Percentiles rank a stretch among this genome's conserved stretches.
Evolutionary conservation across 768 basidiomycete species (phyloP).

Genomic region (Calocybe gangraenosa): DNA sequence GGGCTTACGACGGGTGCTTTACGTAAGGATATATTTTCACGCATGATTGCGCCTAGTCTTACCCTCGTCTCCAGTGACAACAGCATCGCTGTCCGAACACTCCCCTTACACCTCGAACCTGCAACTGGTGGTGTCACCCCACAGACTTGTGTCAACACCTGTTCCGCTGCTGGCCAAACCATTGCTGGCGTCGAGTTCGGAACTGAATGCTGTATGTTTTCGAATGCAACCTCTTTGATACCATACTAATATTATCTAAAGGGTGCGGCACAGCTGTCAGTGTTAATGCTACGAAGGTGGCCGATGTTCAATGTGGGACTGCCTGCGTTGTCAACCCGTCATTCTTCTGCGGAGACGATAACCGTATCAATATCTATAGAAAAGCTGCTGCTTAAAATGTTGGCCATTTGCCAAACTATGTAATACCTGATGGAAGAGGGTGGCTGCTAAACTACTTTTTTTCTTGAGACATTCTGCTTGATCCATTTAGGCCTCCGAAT

Average conservation of each 20-base stretch:
- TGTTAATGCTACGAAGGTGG: constrained; percentile 1
- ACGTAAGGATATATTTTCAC: background rate
- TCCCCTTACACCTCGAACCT: constrained; percentile 6
- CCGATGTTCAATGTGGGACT: constrained; percentile 3
- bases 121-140: constrained; percentile 5
- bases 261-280: constrained; percentile 6
- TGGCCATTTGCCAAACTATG: no score
- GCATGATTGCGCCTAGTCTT: background rate
- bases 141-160: constrained; percentile 6
- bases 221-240: background rate
- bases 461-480: no score
- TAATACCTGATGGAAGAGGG: no score
- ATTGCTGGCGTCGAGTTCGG: constrained; percentile 7
- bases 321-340: constrained; percentile 6
- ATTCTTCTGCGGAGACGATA: constrained; percentile 10
- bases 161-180: background rate
- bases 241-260: background rate
- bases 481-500: no score
- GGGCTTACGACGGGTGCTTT: constrained; percentile 5
- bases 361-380: constrained; percentile 5
- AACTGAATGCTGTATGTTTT: constrained; percentile 5
- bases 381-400: no score
- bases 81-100: constrained; percentile 6
- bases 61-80: constrained; percentile 4
- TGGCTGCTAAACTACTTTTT: no score